Evolutionary conservation across 116 monocot genomes (phyloP), one percentile per base, ranked within the genome.

Genomic region (Phalaenopsis hybrid): DNA sequence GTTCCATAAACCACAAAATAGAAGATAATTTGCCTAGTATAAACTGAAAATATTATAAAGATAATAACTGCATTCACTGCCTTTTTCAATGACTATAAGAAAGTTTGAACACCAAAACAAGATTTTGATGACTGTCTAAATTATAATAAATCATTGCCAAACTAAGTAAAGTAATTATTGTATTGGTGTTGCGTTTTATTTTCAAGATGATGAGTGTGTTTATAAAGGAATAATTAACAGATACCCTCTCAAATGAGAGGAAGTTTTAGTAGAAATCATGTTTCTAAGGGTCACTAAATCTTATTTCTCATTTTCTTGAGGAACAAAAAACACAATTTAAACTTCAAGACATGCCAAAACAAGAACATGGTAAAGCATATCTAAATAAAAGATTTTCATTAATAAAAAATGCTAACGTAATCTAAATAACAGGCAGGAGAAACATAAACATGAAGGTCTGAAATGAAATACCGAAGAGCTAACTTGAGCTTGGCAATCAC

Each of bases 401-500:
- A 55, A 15, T 55, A 55, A 17, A 55, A 48, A 55, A 50, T 50
- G 15, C 2, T 55, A 55, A 55, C 12, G 2, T 15, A 4, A 55
- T 13, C 12, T 55, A 55, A 55, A 55, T 55, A 55, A 15, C n/a
- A n/a, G 9, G 45, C 49, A 55, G 31, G 13, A 52, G 15, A 21
- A 55, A 11, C 18, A 79, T 59, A 79, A 41, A 61, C 4, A 37
- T 69, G 21, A 80, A 46, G 48, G 69, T 52, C 8, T 9, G 6
- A 37, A 6, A 55, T 37, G 63, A 55, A 59, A 78, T 85, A 94
- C 94, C 87, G 90, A 95, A 25, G 86, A 79, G 77, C 92, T 87
- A 85, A 91, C 85, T 91, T 95, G 92, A 82, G 89, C 89, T 79
- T 94, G 94, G 75, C 89, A 92, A 44, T 94, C 90, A 67, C 81